Percentiles rank a stretch among this genome's conserved stretches.
Evolutionary conservation across 129 eudicot genomes (phyloP).

Genomic region (Flaveria trinervia): DNA sequence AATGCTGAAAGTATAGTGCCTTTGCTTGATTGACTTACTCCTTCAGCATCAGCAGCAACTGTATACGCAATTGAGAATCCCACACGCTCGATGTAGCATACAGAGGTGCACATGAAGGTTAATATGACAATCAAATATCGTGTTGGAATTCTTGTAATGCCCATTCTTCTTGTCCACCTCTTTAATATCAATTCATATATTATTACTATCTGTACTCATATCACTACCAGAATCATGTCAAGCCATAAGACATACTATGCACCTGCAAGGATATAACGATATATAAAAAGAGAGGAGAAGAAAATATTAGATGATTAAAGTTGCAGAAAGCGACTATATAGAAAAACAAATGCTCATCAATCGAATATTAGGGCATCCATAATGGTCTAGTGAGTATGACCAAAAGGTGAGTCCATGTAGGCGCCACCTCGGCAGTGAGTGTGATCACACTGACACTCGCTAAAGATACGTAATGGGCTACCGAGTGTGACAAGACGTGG

Average conservation of each 20-base stretch:
- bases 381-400: too few relatives aligned
- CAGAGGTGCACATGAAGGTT: slow-evolving; percentile 84
- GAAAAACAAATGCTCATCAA: not conserved
- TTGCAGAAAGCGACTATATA: not conserved
- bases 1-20: slow-evolving; percentile 88
- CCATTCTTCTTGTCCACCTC: slow-evolving; percentile 41
- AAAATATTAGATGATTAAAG: not conserved
- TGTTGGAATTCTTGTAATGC: slow-evolving; percentile 52
- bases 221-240: slow-evolving; percentile 3
- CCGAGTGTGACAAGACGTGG: too few relatives aligned
- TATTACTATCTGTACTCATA: slow-evolving; percentile 12
- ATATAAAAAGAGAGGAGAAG: not conserved
- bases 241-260: slow-evolving; percentile 8
- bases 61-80: slow-evolving; percentile 96
- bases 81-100: slow-evolving; percentile 91
- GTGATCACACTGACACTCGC: too few relatives aligned
- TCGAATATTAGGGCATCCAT: not conserved
- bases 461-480: too few relatives aligned
- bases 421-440: too few relatives aligned
- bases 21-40: slow-evolving; percentile 84
- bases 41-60: slow-evolving; percentile 91
- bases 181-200: slow-evolving; percentile 10
- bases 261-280: slow-evolving; percentile 26
- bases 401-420: too few relatives aligned
- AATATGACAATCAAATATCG: slow-evolving; percentile 81